Conservation (phyloP, 139 green algal species). For the Edaphochlamys debaryana region DNA sequence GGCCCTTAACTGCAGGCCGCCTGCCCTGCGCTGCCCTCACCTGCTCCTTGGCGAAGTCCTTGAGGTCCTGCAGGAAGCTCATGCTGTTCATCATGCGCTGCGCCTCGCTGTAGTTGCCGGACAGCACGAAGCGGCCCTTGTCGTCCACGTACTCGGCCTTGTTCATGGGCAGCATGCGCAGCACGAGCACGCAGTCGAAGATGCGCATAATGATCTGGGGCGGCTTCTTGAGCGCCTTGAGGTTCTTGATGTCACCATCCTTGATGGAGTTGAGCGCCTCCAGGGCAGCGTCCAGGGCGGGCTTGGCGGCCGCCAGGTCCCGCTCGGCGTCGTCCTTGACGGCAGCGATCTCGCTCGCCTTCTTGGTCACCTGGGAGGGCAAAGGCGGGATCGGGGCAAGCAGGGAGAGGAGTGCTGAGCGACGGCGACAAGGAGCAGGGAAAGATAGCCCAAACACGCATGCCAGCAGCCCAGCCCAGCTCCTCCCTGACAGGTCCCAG, state of each 20-base stretch:
- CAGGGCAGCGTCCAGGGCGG: constrained; percentile 90
- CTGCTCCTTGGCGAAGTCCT: constrained; percentile 96
- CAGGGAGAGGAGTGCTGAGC: neutral
- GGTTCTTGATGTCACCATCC: constrained; percentile 82
- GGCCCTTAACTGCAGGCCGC: too few relatives aligned
- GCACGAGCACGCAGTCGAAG: constrained; percentile 94
- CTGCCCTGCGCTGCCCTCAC: neutral
- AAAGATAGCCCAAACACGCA: too few relatives aligned
- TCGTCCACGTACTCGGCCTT: constrained; percentile 50
- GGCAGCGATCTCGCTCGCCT: constrained; percentile 69
- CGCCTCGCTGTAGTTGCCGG: constrained; percentile 83
- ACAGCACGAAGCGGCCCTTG: constrained; percentile 74
- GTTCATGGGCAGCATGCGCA: constrained; percentile 69
- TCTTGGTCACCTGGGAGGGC: constrained; percentile 49
- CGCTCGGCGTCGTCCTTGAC: constrained; percentile 87
- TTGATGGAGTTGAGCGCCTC: constrained; percentile 90
- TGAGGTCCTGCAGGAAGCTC: constrained; percentile 85
- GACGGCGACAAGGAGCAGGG: neutral
- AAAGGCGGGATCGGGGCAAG: neutral
- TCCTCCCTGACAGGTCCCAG: too few relatives aligned
- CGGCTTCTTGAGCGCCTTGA: constrained; percentile 96
- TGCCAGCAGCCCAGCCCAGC: too few relatives aligned
- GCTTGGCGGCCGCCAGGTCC: constrained; percentile 91
- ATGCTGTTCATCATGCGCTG: constrained; percentile 97
- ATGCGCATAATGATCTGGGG: constrained; percentile 97